Conservation (phyloP, 371 early-diverging fungal genomes). For the Mucor piriformis region DNA sequence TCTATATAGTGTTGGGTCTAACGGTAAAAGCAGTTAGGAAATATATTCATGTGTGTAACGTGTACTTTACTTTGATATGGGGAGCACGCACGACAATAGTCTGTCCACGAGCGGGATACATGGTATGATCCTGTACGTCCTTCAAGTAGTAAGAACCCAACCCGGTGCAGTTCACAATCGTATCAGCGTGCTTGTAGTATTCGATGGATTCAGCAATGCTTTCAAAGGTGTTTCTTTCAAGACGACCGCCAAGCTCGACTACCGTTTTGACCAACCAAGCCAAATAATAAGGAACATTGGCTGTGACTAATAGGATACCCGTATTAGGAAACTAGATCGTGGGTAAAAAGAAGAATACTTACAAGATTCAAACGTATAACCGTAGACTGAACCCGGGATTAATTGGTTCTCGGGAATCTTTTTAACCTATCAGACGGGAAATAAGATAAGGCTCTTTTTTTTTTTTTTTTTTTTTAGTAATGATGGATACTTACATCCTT, state of each 20-base stretch:
- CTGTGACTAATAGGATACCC: conserved; percentile 24
- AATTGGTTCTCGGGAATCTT: conserved; percentile 27
- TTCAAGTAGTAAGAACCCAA: conserved; percentile 61
- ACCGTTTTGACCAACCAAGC: conserved; percentile 63
- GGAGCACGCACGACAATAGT: conserved; percentile 71
- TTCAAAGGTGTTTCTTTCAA: conserved; percentile 45
- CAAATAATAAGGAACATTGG: conserved; percentile 60
- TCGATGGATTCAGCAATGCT: conserved; percentile 59
- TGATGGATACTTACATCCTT: conserved; percentile 25
- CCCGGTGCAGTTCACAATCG: conserved; percentile 82
- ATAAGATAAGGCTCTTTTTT: background rate
- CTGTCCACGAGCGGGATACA: conserved; percentile 80
- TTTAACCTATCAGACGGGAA: conserved; percentile 26
- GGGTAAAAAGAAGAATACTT: conserved; percentile 10
- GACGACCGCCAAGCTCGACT: conserved; percentile 55
- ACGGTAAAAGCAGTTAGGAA: background rate
- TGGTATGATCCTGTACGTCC: conserved; percentile 67
- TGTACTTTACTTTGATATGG: conserved; percentile 58
- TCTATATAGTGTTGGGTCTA: conserved; percentile 41
- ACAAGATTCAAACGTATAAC: conserved; percentile 41
- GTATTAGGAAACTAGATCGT: background rate
- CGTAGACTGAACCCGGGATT: conserved; percentile 22
- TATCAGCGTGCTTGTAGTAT: conserved; percentile 39
- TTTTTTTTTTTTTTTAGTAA: background rate
- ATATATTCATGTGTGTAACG: background rate